Evolutionary conservation across 2,329 filamentous ascomycete species (phyloP), one percentile per base, ranked within the genome.

Genomic region (Monosporascus sp.): DNA sequence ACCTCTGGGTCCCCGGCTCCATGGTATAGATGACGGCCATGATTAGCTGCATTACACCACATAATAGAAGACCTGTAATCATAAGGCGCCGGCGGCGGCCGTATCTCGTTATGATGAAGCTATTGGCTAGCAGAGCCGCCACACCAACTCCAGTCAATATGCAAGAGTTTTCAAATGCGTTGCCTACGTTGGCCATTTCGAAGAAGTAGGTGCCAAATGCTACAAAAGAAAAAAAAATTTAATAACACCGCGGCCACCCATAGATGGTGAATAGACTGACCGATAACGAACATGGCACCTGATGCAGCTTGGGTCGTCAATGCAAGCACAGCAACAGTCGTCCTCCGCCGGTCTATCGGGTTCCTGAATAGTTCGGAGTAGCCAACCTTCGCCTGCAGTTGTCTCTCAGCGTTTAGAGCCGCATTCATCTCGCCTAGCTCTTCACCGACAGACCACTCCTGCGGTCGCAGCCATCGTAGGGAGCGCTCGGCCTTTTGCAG

Each of bases 151-250:
- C 74, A 31, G 70, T 75, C 15, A 83, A 71, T 46, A 83, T 79
- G 61, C 80, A 81, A 15, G 75, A 70, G 66, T 82, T 83, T 59
- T 77, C 75, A 61, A 83, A 83, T 8, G 80, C 73, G 48, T 78
- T 72, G 37, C 75, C 72, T 5, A 83, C 77, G 46, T 76, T 71
- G 37, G 80, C 79, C 76, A 83, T 82, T 59, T 78, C 73, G 62
- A 84, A 81, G 70, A 83, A 83, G 64, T 83, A 84, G 1, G 80
- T 82, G 24, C 74, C 73, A 58, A 79, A 80, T 1, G 76, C 78
- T 80, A n/a, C n/a, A n/a, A n/a, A n/a, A n/a, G n/a, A n/a, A n/a
- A n/a, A n/a, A n/a, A n/a, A n/a, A n/a, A n/a, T n/a, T n/a, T n/a
- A n/a, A n/a, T n/a, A n/a, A 31, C 3, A 17, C 18, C 22, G 2